phyloP scores from a whole-genome alignment of 306 rosid species.

The Mimosa pudica region DNA sequence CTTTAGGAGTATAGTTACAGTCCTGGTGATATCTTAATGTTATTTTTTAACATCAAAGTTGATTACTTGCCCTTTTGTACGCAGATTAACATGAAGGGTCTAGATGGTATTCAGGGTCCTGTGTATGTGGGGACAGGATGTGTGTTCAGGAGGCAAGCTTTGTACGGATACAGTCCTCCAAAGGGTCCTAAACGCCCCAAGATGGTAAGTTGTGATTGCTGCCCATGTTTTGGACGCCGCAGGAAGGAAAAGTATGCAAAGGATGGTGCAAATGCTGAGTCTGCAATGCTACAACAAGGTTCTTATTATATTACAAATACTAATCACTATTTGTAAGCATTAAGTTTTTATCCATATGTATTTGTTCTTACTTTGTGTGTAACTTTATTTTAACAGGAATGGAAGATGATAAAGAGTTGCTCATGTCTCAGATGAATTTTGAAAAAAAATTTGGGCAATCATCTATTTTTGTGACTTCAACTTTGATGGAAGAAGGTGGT shows the following conservation, averaged over 20 bases:
- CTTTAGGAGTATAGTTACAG: neutral
- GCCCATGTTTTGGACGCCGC: slow-evolving; percentile 90
- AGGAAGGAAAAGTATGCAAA: slow-evolving; percentile 69
- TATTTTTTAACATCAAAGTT: neutral
- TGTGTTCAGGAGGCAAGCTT: slow-evolving; percentile 90
- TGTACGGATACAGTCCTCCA: slow-evolving; percentile 89
- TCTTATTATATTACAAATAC: slow-evolving; percentile 14
- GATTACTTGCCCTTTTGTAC: slow-evolving; percentile 21
- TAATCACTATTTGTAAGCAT: slow-evolving; percentile 13
- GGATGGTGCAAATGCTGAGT: slow-evolving; percentile 66
- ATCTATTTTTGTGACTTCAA: slow-evolving; percentile 89
- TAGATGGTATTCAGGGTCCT: slow-evolving; percentile 97
- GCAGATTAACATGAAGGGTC: slow-evolving; percentile 97
- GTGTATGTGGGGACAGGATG: slow-evolving; percentile 98
- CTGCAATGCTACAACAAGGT: slow-evolving; percentile 61
- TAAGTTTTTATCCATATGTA: slow-evolving; percentile 7
- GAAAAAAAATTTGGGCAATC: slow-evolving; percentile 95
- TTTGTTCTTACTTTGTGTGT: slow-evolving; percentile 10
- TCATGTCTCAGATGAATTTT: slow-evolving; percentile 92
- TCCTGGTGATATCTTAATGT: neutral
- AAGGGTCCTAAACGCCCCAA: slow-evolving; percentile 92
- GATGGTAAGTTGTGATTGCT: slow-evolving; percentile 93
- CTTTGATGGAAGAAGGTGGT: slow-evolving; percentile 89
- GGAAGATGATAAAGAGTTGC: slow-evolving; percentile 76
- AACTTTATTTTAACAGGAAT: slow-evolving; percentile 44